A percentile compares a stretch with the other conserved stretches of the same genome.
phyloP scores from a whole-genome alignment of 2,329 filamentous ascomycete species.

The Exophiala bonariae region DNA sequence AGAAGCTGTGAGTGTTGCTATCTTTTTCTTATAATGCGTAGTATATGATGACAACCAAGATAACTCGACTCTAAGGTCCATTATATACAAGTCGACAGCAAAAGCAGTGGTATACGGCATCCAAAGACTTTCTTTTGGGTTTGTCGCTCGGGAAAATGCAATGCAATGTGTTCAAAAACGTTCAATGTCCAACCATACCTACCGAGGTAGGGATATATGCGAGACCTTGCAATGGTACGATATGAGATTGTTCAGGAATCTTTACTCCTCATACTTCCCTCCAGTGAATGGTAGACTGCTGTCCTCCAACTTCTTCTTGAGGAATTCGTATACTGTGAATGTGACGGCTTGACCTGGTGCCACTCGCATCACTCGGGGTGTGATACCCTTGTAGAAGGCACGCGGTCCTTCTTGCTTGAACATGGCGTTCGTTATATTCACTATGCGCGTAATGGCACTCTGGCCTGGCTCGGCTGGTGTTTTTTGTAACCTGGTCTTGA shows the following conservation, averaged over 20 bases:
- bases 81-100: too few relatives aligned
- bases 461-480: conserved; percentile 79
- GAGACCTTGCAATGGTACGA: background rate
- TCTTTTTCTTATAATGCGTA: too few relatives aligned
- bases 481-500: conserved; percentile 95
- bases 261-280: conserved; percentile 65
- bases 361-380: conserved; percentile 93
- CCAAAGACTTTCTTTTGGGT: too few relatives aligned
- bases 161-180: background rate
- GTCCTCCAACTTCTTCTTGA: conserved; percentile 71
- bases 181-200: background rate
- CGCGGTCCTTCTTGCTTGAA: conserved; percentile 91
- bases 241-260: background rate
- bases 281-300: conserved; percentile 62
- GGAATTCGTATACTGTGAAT: conserved; percentile 73
- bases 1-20: too few relatives aligned
- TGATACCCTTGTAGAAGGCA: conserved; percentile 99
- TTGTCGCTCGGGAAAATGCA: background rate
- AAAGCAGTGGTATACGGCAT: too few relatives aligned
- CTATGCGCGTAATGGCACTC: conserved; percentile 76
- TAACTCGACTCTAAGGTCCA: too few relatives aligned
- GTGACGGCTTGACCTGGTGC: conserved; percentile 88
- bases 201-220: background rate
- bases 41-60: too few relatives aligned
- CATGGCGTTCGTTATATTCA: conserved; percentile 76